A percentile compares a stretch with the other conserved stretches of the same genome.
Conservation (phyloP, 2,329 filamentous ascomycete species). For the Verticillium dahliae region DNA sequence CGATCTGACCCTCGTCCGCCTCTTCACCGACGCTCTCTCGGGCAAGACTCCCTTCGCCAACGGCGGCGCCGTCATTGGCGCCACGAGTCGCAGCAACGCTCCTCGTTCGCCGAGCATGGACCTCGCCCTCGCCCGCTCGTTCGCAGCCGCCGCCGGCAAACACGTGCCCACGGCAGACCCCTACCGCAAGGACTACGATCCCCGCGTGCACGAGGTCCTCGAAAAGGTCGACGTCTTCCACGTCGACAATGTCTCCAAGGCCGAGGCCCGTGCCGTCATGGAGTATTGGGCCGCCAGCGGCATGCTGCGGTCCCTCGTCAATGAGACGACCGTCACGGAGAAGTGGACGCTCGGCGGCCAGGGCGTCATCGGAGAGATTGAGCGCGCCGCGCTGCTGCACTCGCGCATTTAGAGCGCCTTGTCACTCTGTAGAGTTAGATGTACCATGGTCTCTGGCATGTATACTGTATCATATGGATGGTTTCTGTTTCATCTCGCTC, state of each 20-base stretch:
- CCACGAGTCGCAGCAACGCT: constrained; percentile 66
- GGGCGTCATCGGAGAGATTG: constrained; percentile 80
- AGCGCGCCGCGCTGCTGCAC: constrained; percentile 48
- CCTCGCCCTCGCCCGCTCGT: constrained; percentile 55
- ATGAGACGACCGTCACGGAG: constrained; percentile 66
- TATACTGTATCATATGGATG: constrained; percentile 2
- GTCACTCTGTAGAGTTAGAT: neutral
- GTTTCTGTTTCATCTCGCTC: neutral
- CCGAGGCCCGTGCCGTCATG: constrained; percentile 73
- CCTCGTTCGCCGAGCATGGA: constrained; percentile 61
- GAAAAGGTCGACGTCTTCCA: constrained; percentile 44
- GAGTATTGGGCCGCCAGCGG: constrained; percentile 92
- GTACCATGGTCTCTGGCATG: neutral
- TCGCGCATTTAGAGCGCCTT: neutral
- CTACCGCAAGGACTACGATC: constrained; percentile 50
- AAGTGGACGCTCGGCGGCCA: constrained; percentile 79
- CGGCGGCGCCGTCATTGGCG: constrained; percentile 72
- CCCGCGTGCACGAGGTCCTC: constrained; percentile 46
- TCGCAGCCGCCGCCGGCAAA: constrained; percentile 27
- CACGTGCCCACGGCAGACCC: constrained; percentile 40
- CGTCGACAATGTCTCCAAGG: constrained; percentile 62
- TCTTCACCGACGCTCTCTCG: constrained; percentile 68
- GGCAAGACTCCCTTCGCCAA: constrained; percentile 54
- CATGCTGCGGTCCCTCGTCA: constrained; percentile 63
- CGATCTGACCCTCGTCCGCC: constrained; percentile 68